Conservation (phyloP, 2,329 filamentous ascomycete genomes). For the Trichoderma breve region DNA sequence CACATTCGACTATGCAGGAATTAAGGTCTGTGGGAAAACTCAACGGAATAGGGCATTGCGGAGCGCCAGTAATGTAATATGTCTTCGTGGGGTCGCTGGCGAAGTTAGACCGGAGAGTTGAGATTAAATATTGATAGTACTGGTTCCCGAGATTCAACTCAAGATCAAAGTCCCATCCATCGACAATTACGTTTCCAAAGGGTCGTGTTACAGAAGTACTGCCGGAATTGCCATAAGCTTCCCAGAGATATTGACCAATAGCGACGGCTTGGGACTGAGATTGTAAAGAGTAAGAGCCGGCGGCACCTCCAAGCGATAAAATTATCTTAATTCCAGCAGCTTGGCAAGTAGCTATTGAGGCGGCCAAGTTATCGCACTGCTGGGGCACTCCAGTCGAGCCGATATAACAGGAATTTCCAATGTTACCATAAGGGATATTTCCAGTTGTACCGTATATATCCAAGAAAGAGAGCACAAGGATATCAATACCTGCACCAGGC, state of each 20-base stretch:
- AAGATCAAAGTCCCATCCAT: not conserved
- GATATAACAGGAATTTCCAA: not conserved
- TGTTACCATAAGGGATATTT: not conserved
- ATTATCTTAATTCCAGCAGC: not conserved
- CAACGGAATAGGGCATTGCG: not conserved
- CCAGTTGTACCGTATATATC: not conserved
- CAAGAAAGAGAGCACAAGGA: not conserved
- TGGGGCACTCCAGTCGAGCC: not conserved
- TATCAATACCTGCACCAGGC: not conserved
- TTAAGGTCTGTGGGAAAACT: not conserved
- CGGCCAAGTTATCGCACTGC: not conserved
- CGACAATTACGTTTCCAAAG: not conserved
- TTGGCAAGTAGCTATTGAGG: not conserved
- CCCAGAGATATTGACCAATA: not conserved
- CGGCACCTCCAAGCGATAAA: not conserved
- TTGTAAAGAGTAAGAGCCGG: not conserved
- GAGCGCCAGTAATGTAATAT: not conserved
- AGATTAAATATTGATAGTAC: not conserved
- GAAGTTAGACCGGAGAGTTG: not conserved
- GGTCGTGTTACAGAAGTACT: not conserved
- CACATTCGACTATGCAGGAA: not conserved
- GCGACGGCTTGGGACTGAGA: not conserved
- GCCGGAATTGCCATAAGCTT: not conserved
- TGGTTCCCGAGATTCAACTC: not conserved
- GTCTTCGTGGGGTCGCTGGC: not conserved